Evolutionary conservation across 345 rosid species (phyloP).

Genomic region (Hibiscus tridactylites): DNA sequence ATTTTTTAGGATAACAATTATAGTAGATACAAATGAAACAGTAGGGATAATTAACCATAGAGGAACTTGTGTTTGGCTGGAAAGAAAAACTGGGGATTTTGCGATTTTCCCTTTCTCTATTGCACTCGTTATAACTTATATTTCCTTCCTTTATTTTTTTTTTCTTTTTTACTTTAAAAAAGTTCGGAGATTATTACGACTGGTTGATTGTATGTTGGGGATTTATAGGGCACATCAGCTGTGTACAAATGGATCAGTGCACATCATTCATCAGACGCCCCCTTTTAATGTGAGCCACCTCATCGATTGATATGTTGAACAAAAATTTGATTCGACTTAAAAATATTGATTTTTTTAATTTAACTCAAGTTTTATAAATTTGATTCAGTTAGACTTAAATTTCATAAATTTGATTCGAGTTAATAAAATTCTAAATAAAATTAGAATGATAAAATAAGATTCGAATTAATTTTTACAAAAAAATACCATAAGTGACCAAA

Average conservation of each 20-base stretch:
- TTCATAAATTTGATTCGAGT: no score
- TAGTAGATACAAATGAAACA: neutral
- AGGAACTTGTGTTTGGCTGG: neutral
- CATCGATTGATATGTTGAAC: neutral
- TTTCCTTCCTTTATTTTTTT: neutral
- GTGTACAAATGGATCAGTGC: neutral
- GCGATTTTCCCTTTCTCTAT: neutral
- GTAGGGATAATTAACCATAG: neutral
- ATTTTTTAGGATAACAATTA: neutral
- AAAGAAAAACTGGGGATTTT: slow-evolving; percentile 5
- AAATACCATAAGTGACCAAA: no score
- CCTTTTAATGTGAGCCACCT: neutral
- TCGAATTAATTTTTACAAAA: no score
- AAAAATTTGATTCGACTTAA: no score
- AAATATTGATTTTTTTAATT: no score
- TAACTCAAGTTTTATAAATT: no score
- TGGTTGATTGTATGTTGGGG: neutral
- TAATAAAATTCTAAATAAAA: no score
- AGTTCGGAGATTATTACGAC: neutral
- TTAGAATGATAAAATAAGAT: no score
- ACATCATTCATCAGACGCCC: neutral
- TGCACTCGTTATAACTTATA: neutral
- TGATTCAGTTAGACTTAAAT: no score
- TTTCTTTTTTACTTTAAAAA: no score
- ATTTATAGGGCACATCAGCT: neutral